Conservation (phyloP, 306 rosid species). For the Arachis hypogaea region DNA sequence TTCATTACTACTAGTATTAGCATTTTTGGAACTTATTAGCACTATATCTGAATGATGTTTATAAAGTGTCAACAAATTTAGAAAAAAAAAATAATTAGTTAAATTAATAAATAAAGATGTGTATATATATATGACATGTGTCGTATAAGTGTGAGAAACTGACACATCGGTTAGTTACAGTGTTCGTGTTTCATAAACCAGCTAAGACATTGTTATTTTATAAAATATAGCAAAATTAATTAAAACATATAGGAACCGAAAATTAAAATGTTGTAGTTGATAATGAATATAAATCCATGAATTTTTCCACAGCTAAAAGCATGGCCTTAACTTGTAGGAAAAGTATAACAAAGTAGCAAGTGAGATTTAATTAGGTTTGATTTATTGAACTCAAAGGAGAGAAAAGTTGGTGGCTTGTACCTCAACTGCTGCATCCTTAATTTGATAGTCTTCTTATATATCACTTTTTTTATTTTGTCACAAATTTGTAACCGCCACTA, state of each 20-base stretch:
- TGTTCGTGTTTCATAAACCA: too few species aligned
- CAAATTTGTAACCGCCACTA: conserved; percentile 22
- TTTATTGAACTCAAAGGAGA: conserved; percentile 29
- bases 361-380: conserved; percentile 60
- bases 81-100: too few species aligned
- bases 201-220: too few species aligned
- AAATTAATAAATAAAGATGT: too few species aligned
- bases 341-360: conserved; percentile 33
- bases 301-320: background rate
- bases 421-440: conserved; percentile 51
- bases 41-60: too few species aligned
- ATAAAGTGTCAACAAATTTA: too few species aligned
- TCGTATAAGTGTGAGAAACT: too few species aligned
- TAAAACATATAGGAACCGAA: background rate
- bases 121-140: too few species aligned
- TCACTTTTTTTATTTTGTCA: background rate
- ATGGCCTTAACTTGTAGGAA: conserved; percentile 40
- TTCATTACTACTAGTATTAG: too few species aligned
- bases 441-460: conserved; percentile 10
- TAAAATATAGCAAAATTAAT: too few species aligned
- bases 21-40: too few species aligned
- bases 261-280: background rate
- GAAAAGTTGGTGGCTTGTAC: conserved; percentile 63
- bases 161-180: too few species aligned
- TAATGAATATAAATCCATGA: background rate